Percentiles rank a stretch among this genome's conserved stretches.
Conservation (phyloP, 192 early-diverging fungal genomes). For the Linnemannia zychae region DNA sequence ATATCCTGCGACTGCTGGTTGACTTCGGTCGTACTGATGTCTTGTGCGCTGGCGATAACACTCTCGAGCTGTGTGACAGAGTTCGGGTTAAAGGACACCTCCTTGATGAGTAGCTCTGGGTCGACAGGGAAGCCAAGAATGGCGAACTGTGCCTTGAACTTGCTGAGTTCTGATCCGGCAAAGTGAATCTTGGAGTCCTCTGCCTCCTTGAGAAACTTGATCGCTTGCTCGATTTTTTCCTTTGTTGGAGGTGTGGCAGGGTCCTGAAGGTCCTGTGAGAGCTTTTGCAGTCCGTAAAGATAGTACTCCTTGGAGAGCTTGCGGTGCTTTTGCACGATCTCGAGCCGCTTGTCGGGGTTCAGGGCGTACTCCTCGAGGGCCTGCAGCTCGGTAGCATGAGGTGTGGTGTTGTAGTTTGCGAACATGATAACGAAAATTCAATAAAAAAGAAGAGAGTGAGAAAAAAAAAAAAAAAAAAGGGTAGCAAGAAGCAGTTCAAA, state of each 20-base stretch:
- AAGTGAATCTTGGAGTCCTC: neutral
- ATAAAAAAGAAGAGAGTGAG: neutral
- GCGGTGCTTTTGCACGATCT: constrained; percentile 7
- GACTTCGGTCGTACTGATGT: neutral
- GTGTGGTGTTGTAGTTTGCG: neutral
- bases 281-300: constrained; percentile 7
- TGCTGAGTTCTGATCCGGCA: neutral
- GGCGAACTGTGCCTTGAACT: constrained; percentile 25
- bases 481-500: neutral
- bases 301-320: constrained; percentile 8
- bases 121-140: constrained; percentile 29
- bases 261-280: constrained; percentile 36
- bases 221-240: constrained; percentile 8
- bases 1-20: constrained; percentile 3
- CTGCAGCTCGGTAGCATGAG: neutral
- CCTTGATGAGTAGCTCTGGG: constrained; percentile 21
- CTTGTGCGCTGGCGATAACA: neutral
- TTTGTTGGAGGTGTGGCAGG: neutral
- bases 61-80: constrained; percentile 13
- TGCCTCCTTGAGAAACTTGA: neutral
- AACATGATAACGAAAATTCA: neutral
- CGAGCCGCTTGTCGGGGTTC: constrained; percentile 28
- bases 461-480: neutral
- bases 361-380: constrained; percentile 37
- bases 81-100: constrained; percentile 19